Conservation (phyloP, 331 rosid species). For the Quercus lobata region DNA sequence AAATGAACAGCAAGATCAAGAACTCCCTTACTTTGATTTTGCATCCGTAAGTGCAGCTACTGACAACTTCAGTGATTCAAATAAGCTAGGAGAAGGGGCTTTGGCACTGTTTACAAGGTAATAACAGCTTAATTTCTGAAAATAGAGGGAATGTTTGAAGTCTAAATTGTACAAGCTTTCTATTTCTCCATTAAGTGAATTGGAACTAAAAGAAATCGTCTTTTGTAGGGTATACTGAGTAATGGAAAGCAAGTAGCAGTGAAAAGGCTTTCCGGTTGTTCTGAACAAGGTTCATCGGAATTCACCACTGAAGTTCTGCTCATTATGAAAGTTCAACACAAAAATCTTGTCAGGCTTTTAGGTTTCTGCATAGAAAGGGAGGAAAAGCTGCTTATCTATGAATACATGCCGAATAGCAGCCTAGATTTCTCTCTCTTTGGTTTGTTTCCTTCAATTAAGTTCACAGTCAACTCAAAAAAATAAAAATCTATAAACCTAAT, state of each 20-base stretch:
- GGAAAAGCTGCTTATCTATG: slow-evolving; percentile 64
- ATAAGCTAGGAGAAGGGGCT: too few species aligned
- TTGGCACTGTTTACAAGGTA: too few species aligned
- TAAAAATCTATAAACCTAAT: too few species aligned
- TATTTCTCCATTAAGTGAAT: not conserved
- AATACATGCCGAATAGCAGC: slow-evolving; percentile 55
- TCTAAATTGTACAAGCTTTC: not conserved
- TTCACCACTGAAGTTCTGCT: slow-evolving; percentile 57
- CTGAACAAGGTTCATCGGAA: slow-evolving; percentile 54
- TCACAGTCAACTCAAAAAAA: too few species aligned
- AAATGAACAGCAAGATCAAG: not conserved
- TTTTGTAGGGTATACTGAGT: slow-evolving; percentile 46
- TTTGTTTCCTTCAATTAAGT: slow-evolving; percentile 2
- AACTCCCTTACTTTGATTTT: not conserved
- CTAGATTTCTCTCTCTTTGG: slow-evolving; percentile 59
- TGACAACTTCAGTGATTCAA: too few species aligned
- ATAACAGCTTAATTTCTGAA: too few species aligned
- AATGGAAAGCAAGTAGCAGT: slow-evolving; percentile 59
- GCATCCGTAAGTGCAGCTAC: too few species aligned
- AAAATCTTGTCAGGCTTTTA: slow-evolving; percentile 53
- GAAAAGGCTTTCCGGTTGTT: slow-evolving; percentile 53
- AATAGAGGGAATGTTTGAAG: too few species aligned
- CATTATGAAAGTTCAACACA: slow-evolving; percentile 62
- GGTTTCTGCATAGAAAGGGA: slow-evolving; percentile 57
- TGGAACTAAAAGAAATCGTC: too few species aligned